These are phyloP conservation scores for Emmonsia crescens DNA, from an alignment of 2,329 filamentous ascomycete genomes.

Conservation along the genomic window DNA sequence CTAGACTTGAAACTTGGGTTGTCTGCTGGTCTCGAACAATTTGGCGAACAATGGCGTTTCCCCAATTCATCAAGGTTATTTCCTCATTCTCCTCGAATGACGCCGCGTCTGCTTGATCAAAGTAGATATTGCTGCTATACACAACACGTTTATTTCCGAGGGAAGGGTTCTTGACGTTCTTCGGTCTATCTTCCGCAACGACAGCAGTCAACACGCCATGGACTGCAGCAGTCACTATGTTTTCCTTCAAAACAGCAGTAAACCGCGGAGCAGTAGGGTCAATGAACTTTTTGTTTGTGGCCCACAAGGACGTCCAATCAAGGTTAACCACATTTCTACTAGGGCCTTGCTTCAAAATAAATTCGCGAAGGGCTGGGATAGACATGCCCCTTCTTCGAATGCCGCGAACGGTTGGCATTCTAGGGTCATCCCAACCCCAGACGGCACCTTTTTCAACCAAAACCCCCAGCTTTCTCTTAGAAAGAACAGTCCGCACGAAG, in stretches of 20 bases:
- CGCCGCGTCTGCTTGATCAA: slow-evolving; percentile 80
- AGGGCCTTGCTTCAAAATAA: slow-evolving; percentile 41
- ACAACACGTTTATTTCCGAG: slow-evolving; percentile 78
- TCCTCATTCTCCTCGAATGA: slow-evolving; percentile 77
- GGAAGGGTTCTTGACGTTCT: slow-evolving; percentile 79
- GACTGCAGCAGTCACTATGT: slow-evolving; percentile 60
- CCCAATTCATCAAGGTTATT: slow-evolving; percentile 71
- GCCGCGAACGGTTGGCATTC: slow-evolving; percentile 28
- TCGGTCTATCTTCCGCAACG: slow-evolving; percentile 63
- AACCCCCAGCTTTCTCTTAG: slow-evolving; percentile 28
- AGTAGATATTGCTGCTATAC: slow-evolving; percentile 61
- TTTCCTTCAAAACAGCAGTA: slow-evolving; percentile 60
- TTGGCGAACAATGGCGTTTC: slow-evolving; percentile 18
- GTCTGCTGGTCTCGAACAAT: slow-evolving; percentile 10
- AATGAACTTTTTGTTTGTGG: slow-evolving; percentile 67
- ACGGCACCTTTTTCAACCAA: slow-evolving; percentile 26
- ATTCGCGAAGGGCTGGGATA: slow-evolving; percentile 28
- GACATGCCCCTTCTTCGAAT: slow-evolving; percentile 29
- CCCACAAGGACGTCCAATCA: slow-evolving; percentile 41
- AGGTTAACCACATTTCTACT: slow-evolving; percentile 40
- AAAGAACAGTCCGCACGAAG: slow-evolving; percentile 28
- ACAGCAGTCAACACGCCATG: slow-evolving; percentile 53
- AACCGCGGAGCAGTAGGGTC: slow-evolving; percentile 65
- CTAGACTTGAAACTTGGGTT: slow-evolving; percentile 34
- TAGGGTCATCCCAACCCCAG: slow-evolving; percentile 29